Base-by-base conservation (phyloP, 2,329 filamentous ascomycete species). In the Pseudopyrenochaeta lycopersici region DNA sequence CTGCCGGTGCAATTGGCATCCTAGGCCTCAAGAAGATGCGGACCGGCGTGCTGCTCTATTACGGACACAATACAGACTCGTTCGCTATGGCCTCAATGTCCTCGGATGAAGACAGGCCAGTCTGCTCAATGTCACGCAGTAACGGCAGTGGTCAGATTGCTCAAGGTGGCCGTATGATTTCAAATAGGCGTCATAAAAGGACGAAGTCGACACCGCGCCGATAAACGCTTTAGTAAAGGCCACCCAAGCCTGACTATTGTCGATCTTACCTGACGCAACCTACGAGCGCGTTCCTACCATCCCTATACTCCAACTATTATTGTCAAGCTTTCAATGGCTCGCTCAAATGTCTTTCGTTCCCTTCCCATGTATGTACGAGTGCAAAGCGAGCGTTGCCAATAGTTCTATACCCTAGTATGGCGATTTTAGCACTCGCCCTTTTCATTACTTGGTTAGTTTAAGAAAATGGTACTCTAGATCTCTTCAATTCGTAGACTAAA, bases 51-150 rank as follows among this genome's bases (percentile, higher is more conserved):
- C 92, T 90, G 70, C 84, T 99, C 46, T 94, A 94, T 76, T 99
- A 96, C 78, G 93, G 90, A 1, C 95, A 99, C 81, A 99, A 98
- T 71, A 99, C 95, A 0, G 94, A 98, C 73, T 89, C 86, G 1
- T 89, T 90, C 68, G 92, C 93, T 5, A 78, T 99, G 47, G 92
- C 92, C 1, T 96, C 92, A 2, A 96, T 98, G 91, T 86, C 89
- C 32, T 90, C 89, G 1, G 84, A 86, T 21, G 93, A 98, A 62
- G 81, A 80, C 41, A 85, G 85, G 48, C 91, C 95, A 0, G 80
- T 86, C 30, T 95, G 90, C 63, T 90, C 94, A 52, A 97, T 99
- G 92, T 97, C 92, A 56, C 88, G 95, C 46, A 88, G 82, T 64
- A 81, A 73, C 40, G 81, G 81, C 38, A 78, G 78, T 51, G 83